Evolutionary conservation across 768 basidiomycete genomes (phyloP), one percentile per base, ranked within the genome.

Genomic region (Amanita inopinata): DNA sequence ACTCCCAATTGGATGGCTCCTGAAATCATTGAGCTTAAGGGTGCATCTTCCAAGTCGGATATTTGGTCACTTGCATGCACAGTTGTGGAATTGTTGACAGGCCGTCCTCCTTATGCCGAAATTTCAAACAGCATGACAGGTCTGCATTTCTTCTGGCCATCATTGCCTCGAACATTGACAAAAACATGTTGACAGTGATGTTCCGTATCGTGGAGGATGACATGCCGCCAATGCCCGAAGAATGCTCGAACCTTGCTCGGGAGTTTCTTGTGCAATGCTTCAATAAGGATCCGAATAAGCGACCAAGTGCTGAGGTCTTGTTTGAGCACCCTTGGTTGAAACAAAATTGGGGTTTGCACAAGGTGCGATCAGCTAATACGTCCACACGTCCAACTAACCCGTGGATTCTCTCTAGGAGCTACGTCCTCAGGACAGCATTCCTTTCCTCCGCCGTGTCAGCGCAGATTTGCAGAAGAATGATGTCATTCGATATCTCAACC

Each of bases 1-100:
- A 99, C 94, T 7, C 94, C 94, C 10, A 94, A 97, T 55, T 99
- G 94, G 94, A 98, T 99, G 92, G 93, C 93, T 8, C 94, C 94
- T 2, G 94, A 99, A 61, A 88, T 97, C 38, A 98, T 99, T 48
- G 83, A 91, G 57, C 74, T 98, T 43, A 85, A 91, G 58, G 93
- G 93, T 3, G 88, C 94, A 5, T 84, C 87, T n/a, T 71, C 83
- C 0, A 91, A 91, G 53, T 83, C 88, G 19, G 92, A 96, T 57
- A 93, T 96, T 23, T 96, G 92, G 92, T 94, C 91, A 0, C 62
- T 99, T 49, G 94, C 80, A 1, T 96, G 93, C 56, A 97, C 94
- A 3, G 80, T 97, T 51, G 80, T 94, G 52, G 94, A 99, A 62
- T 71, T 99, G 18, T 66, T 97, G 49, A 94, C 91, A 4, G 94